Base-by-base conservation (phyloP, 371 early-diverging fungal species). In the Apophysomyces trapeziformis region DNA sequence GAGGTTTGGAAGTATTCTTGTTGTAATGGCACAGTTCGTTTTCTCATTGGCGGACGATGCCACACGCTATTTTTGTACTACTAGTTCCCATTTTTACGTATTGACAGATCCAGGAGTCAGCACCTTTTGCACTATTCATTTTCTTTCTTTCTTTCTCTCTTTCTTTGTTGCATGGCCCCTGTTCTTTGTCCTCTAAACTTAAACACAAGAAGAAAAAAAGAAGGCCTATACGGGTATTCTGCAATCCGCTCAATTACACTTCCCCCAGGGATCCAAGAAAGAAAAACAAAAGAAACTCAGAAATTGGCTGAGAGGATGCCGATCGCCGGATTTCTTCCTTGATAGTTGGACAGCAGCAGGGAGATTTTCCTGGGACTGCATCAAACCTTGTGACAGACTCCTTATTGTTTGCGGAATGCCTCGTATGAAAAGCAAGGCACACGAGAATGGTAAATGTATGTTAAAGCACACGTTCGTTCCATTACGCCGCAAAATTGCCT, bases 271-370 rank as follows among this genome's bases (percentile, higher is more conserved):
- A 26, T 26, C 54, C 21, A 21, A 50, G 21, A 50, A 50, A 50
- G 54, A 21, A 50, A 9, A 50, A 50, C 7, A 50, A 21, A 50
- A 8, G 7, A 16, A 50, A 18, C 16, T 18, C 16, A 21, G 21
- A 50, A 21, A 26, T 50, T 21, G 7, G 16, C 7, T 7, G 21
- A 16, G 11, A 21, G 16, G 54, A 26, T 50, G 54, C 21, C 32
- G 54, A 50, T 50, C 54, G 21, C 21, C 54, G 7, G 54, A 26
- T 26, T 50, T 26, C 54, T 50, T 50, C 54, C 54, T 50, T 26
- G 18, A 50, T 50, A 50, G 18, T 50, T 50, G 54, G 54, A 50
- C 54, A 50, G 54, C n/a, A 21, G 54, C 54, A 50, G 54, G 54
- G 54, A 50, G 54, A 21, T 21, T 26, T 18, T 50, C 54, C 21